Evolutionary conservation across 768 basidiomycete genomes (phyloP).

Genomic region (Boletus barrowsii): DNA sequence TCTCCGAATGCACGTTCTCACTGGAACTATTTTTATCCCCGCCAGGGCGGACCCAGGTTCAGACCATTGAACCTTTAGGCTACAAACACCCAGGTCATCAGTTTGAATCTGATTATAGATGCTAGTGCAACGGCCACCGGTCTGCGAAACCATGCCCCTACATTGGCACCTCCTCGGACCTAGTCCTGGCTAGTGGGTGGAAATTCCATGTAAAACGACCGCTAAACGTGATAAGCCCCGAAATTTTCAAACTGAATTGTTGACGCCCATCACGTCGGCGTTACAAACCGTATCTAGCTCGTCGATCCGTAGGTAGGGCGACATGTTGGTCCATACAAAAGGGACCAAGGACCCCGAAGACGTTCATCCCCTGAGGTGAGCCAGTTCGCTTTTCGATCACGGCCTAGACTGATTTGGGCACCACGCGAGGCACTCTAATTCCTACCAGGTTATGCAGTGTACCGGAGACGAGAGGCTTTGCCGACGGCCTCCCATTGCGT

Average conservation of each 20-base stretch:
- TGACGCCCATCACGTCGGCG: slow-evolving; percentile 20
- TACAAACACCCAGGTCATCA: slow-evolving; percentile 6
- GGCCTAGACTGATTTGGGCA: background rate
- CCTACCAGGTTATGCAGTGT: background rate
- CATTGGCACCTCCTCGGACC: slow-evolving; percentile 23
- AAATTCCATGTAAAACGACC: slow-evolving; percentile 12
- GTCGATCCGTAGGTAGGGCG: slow-evolving; percentile 19
- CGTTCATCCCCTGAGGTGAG: slow-evolving; percentile 12
- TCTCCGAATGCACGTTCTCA: slow-evolving; percentile 22
- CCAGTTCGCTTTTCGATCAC: slow-evolving; percentile 17
- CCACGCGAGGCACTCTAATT: slow-evolving; percentile 20
- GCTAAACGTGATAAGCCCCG: slow-evolving; percentile 4
- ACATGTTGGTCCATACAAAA: background rate
- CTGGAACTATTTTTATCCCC: slow-evolving; percentile 18
- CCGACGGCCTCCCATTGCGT: slow-evolving; percentile 20
- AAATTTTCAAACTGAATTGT: slow-evolving; percentile 9
- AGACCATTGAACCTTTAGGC: slow-evolving; percentile 5
- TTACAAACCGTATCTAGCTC: slow-evolving; percentile 7
- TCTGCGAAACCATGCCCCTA: slow-evolving; percentile 3
- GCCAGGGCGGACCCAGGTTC: slow-evolving; percentile 1
- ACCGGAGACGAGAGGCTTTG: slow-evolving; percentile 20
- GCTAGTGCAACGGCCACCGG: slow-evolving; percentile 6
- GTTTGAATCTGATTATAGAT: background rate
- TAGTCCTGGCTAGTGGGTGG: background rate
- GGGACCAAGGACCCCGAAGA: slow-evolving; percentile 24